A percentile compares a stretch with the other conserved stretches of the same genome.
phyloP scores from a whole-genome alignment of 2,329 filamentous ascomycete species.

The Elsinoe batatas region DNA sequence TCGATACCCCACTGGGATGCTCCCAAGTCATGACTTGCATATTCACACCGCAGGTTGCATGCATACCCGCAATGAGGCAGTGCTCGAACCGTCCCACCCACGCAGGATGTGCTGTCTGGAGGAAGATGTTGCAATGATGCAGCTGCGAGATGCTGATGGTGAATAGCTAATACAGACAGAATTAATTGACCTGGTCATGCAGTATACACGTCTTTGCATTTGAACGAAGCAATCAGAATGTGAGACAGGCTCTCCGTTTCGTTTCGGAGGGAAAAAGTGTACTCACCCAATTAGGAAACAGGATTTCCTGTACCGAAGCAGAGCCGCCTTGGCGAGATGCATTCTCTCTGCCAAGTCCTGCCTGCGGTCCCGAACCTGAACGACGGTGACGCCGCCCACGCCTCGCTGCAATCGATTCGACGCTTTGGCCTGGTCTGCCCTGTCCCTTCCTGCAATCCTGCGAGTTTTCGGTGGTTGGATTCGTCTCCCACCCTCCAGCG shows the following conservation, averaged over 20 bases:
- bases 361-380: too few relatives aligned
- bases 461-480: neutral
- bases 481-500: constrained; percentile 2
- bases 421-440: too few relatives aligned
- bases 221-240: neutral
- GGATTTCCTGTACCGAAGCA: neutral
- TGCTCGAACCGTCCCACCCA: constrained; percentile 3
- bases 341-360: neutral
- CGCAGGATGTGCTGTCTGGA: neutral
- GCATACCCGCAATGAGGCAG: constrained; percentile 4
- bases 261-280: neutral
- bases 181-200: too few relatives aligned
- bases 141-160: too few relatives aligned
- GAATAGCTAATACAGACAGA: too few relatives aligned
- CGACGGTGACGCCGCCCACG: constrained; percentile 9
- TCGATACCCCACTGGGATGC: neutral
- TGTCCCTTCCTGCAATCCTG: too few relatives aligned
- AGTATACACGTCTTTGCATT: neutral
- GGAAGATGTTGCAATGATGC: too few relatives aligned
- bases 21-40: constrained; percentile 9
- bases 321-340: neutral
- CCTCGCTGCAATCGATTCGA: neutral
- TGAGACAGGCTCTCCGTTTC: neutral
- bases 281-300: neutral
- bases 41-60: neutral